Evolutionary conservation across 768 basidiomycete genomes (phyloP), one percentile per base, ranked within the genome.

Genomic region (Postia placenta): DNA sequence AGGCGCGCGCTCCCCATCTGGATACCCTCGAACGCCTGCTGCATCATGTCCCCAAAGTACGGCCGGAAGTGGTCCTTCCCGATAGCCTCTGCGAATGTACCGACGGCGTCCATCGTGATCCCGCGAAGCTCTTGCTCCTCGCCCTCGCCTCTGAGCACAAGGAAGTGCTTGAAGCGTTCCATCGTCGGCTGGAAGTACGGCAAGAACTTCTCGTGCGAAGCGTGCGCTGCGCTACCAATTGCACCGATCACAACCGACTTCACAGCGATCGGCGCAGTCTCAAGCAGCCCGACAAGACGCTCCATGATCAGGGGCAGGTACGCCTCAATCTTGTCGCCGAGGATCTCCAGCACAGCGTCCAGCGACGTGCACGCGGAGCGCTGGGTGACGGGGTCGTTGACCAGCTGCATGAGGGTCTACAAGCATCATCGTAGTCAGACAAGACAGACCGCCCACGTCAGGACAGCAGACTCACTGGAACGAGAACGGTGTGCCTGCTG

Each of bases 91-190:
- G 96, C 91, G 58, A 99, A 92, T 0, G 96, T 97, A 45, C 96
- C 96, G 51, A 97, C 85, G n/a, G 96, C 92, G 68, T 98, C 96
- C 83, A 96, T 96, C 11, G 95, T 87, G 62, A 97, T 94, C 30
- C 96, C 95, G 49, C 95, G 90, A 33, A 99, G 80, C 59, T 97
- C 94, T 38, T 77, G 81, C 69, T 96, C 92, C 64, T 96, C 95
- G 40, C 91, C 93, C 57, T 94, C 89, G 24, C 80, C 85, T 19
- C 78, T 81, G 24, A 98, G 81, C 27, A 80, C 70, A 44, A 98
- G 79, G 82, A 95, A 96, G 61, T 87, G 86, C 54, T 89, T 80
- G 56, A 99, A 80, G 50, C 83, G 85, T 56, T 77, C 73, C 83
- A 98, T 94, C 44, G 89, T 92, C 14, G 86, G 83, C 62, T 86